Evolutionary conservation across 345 rosid genomes (phyloP), one percentile per base, ranked within the genome.

Genomic region (Combretum micranthum): DNA sequence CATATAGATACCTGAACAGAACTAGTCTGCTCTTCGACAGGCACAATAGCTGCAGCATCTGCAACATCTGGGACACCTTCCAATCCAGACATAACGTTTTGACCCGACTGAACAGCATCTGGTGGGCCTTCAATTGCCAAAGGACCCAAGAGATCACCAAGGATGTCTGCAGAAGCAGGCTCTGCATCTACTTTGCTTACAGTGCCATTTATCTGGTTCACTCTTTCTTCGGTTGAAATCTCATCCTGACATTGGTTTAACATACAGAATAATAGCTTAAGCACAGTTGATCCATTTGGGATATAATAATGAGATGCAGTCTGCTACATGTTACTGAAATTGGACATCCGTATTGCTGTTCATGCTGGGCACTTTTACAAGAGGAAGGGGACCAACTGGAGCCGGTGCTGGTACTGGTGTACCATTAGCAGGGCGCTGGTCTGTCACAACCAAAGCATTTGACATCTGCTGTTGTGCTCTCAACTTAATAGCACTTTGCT

Each of bases 401-500:
- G 86, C 65, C 23, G 88, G 79, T 18, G 85, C 81, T 66, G 83
- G 71, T 20, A 84, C 67, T 32, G 88, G 79, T n/a, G 85, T 62
- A 63, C 85, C 96, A 72, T 71, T 81, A 48, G 75, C 77, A 63
- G 96, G 79, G 55, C 37, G 72, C 55, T 83, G 86, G 65, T 90
- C 89, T 62, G 89, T 78, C 63, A 94, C 82, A 65, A 87, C 96
- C 87, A 94, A 65, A 61, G 95, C 96, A 81, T 76, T 94, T 62
- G 99, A 90, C 66, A 69, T 78, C 54, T 87, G 96, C 72, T 90
- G 99, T 72, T 90, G 96, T 46, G 95, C 79, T 58, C 97, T 81
- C 83, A 90, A 74, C 83, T 81, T 94, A 65, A 87, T 75, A 70
- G 99, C 97, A 81, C 97, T 94, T 82, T 94, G 97, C 71, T 94